A percentile compares a stretch with the other conserved stretches of the same genome.
Conservation (phyloP, 2,329 filamentous ascomycete species). For the Pseudogymnoascus sp. region DNA sequence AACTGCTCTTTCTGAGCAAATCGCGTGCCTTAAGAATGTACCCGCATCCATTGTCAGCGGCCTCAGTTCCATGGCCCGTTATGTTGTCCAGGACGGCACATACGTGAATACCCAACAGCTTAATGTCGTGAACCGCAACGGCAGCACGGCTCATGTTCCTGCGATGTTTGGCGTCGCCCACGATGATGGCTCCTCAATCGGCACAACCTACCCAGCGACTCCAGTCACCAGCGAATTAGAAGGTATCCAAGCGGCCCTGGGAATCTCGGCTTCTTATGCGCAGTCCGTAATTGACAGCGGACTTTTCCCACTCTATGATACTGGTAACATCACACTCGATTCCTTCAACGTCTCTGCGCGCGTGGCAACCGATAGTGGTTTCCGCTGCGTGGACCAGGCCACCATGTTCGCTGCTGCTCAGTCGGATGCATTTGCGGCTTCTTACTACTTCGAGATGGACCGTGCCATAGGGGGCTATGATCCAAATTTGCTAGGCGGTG, state of each 20-base stretch:
- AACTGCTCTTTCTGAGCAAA: conserved; percentile 33
- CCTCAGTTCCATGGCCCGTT: conserved; percentile 30
- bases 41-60: conserved; percentile 24
- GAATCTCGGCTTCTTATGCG: conserved; percentile 37
- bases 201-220: conserved; percentile 35
- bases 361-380: conserved; percentile 44
- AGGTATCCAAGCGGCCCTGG: conserved; percentile 37
- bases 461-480: conserved; percentile 41
- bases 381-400: conserved; percentile 48
- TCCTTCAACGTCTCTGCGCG: conserved; percentile 46
- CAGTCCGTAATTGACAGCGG: conserved; percentile 35
- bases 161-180: conserved; percentile 43
- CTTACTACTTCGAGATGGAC: conserved; percentile 46
- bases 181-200: conserved; percentile 44
- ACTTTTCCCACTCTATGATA: conserved; percentile 40
- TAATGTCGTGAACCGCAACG: conserved; percentile 34
- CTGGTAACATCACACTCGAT: conserved; percentile 44
- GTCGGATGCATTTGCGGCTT: conserved; percentile 35
- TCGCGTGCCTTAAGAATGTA: conserved; percentile 37
- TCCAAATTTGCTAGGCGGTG: conserved; percentile 41
- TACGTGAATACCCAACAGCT: conserved; percentile 42
- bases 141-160: conserved; percentile 39
- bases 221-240: conserved; percentile 34
- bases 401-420: conserved; percentile 39
- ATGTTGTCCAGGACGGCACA: conserved; percentile 46